Evolutionary conservation across 140 eudicot species (phyloP).

Genomic region (Ambrosia hybrid): DNA sequence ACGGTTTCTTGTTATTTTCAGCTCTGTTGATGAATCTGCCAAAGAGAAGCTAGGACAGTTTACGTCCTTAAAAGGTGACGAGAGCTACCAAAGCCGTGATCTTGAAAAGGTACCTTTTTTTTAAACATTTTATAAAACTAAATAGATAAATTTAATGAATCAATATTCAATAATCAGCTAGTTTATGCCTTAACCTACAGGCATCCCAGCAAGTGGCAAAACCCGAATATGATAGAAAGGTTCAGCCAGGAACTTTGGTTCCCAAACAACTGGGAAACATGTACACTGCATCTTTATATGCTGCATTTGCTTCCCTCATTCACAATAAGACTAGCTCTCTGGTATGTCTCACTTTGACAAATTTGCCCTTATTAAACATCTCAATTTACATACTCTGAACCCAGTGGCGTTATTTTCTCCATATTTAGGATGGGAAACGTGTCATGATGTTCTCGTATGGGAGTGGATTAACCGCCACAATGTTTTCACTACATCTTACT

Average conservation of each 20-base stretch:
- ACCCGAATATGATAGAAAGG: slow-evolving; percentile 69
- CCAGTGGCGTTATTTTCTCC: background rate
- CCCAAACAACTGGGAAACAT: slow-evolving; percentile 98
- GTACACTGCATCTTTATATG: slow-evolving; percentile 95
- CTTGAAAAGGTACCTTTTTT: slow-evolving; percentile 78
- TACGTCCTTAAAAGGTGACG: slow-evolving; percentile 64
- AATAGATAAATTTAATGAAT: background rate
- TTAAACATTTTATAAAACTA: background rate
- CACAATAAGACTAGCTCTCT: slow-evolving; percentile 74
- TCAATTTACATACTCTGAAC: slow-evolving; percentile 6
- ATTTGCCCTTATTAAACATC: background rate
- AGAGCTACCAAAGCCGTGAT: slow-evolving; percentile 94
- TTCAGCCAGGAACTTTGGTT: slow-evolving; percentile 77
- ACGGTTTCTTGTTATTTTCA: slow-evolving; percentile 26
- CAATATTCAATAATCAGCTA: slow-evolving; percentile 9
- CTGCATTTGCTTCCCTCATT: slow-evolving; percentile 87
- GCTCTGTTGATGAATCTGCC: slow-evolving; percentile 78
- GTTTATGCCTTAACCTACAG: slow-evolving; percentile 41
- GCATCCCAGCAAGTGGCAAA: slow-evolving; percentile 92
- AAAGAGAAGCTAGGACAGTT: slow-evolving; percentile 82
- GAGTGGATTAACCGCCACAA: slow-evolving; percentile 84
- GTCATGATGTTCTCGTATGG: slow-evolving; percentile 91
- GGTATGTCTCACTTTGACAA: slow-evolving; percentile 40
- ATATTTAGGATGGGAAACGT: slow-evolving; percentile 64
- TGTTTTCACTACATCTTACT: slow-evolving; percentile 73